phyloP scores from a whole-genome alignment of 176 grass and related monocot species.

The Urochloa ruziziensis region DNA sequence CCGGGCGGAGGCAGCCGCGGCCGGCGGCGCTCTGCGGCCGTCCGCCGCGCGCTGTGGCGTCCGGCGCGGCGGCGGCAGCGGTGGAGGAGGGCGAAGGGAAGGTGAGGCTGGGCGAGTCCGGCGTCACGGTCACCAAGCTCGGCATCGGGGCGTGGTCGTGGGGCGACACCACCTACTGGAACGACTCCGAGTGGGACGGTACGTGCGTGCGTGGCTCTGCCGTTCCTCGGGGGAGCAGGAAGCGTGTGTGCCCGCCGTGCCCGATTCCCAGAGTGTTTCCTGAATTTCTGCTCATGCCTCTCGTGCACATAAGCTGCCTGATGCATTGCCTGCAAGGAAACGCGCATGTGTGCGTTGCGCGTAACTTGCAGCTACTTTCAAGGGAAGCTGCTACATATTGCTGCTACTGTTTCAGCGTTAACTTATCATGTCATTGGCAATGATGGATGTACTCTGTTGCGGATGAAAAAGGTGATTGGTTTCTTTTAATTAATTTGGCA shows the following conservation, averaged over 20 bases:
- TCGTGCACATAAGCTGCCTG: not conserved
- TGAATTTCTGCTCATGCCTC: conserved; percentile 3
- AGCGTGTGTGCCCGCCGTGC: not conserved
- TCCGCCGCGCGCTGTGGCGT: not conserved
- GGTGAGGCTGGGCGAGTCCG: conserved; percentile 69
- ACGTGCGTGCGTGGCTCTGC: not conserved
- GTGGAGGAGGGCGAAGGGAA: conserved; percentile 48
- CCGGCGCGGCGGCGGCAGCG: not conserved
- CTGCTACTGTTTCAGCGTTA: no score
- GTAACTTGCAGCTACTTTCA: no score
- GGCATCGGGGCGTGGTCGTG: conserved; percentile 90
- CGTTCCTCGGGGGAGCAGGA: not conserved
- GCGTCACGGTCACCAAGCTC: conserved; percentile 68
- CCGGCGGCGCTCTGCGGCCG: not conserved
- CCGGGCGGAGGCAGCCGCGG: not conserved
- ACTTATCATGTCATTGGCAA: no score
- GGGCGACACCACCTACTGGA: conserved; percentile 96
- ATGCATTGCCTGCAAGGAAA: not conserved
- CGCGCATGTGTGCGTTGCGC: no score
- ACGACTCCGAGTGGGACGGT: conserved; percentile 88
- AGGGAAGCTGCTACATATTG: no score
- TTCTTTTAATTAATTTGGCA: not conserved
- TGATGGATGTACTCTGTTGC: not conserved
- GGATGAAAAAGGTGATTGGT: not conserved
- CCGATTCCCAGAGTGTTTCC: no score